Evolutionary conservation across 176 grass and related monocot species (phyloP).

Genomic region (Pharus latifolius): DNA sequence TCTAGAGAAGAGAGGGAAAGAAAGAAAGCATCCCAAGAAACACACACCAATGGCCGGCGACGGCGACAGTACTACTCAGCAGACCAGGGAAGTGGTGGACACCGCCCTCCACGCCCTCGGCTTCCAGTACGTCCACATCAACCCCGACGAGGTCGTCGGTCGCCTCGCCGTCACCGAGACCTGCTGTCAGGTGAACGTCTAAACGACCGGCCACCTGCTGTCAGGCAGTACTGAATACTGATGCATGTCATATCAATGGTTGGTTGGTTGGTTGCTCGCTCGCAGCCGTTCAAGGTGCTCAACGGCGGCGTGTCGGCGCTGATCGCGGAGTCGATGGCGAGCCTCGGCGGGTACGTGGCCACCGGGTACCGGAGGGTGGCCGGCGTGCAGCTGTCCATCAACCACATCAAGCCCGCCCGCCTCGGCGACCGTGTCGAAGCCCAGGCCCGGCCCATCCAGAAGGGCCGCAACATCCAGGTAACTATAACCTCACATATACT

Average conservation of each 20-base stretch:
- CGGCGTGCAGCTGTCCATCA: slow-evolving; percentile 80
- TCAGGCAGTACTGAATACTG: neutral
- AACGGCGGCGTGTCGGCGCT: slow-evolving; percentile 77
- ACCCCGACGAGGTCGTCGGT: slow-evolving; percentile 44
- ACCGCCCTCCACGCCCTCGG: slow-evolving; percentile 50
- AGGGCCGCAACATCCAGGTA: slow-evolving; percentile 68
- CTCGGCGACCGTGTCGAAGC: slow-evolving; percentile 57
- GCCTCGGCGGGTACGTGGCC: slow-evolving; percentile 58
- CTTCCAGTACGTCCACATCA: slow-evolving; percentile 52
- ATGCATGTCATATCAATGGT: neutral
- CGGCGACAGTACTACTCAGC: neutral
- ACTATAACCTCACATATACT: neutral
- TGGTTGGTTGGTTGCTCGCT: neutral
- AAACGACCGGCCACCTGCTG: neutral
- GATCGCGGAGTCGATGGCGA: slow-evolving; percentile 56
- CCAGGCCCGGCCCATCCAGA: slow-evolving; percentile 45
- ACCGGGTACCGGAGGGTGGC: slow-evolving; percentile 39
- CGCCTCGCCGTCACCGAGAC: slow-evolving; percentile 58
- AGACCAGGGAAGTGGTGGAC: slow-evolving; percentile 29
- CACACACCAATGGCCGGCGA: neutral
- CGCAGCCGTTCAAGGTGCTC: slow-evolving; percentile 63
- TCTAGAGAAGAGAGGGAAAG: too few relatives aligned
- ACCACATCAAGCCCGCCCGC: slow-evolving; percentile 53
- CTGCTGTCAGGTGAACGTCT: slow-evolving; percentile 60
- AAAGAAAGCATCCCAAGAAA: too few relatives aligned